Conservation (phyloP, 192 early-diverging fungal species). For the Backusella australiensis region DNA sequence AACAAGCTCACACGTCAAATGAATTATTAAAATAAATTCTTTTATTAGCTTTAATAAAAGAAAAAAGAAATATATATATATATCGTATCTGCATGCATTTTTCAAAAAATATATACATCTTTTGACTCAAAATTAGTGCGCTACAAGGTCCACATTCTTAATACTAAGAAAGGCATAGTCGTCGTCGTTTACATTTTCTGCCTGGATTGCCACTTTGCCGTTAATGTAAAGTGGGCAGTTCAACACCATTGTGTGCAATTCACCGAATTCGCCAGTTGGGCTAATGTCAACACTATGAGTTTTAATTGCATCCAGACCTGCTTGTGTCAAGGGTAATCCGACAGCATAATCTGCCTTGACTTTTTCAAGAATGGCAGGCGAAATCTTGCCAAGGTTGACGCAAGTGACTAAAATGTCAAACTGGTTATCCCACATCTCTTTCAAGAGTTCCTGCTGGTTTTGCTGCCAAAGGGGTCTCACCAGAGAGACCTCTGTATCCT, state of each 20-base stretch:
- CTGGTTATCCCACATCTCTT: slow-evolving; percentile 33
- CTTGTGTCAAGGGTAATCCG: slow-evolving; percentile 37
- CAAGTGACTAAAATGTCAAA: slow-evolving; percentile 32
- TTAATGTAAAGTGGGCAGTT: slow-evolving; percentile 48
- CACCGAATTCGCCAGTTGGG: slow-evolving; percentile 63
- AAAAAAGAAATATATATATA: neutral
- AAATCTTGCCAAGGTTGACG: slow-evolving; percentile 17
- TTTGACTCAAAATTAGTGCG: neutral
- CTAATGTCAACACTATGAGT: slow-evolving; percentile 42
- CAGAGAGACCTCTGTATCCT: slow-evolving; percentile 43
- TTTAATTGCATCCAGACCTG: slow-evolving; percentile 38
- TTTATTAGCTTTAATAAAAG: neutral
- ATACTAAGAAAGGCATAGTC: neutral
- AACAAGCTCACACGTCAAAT: too few species aligned
- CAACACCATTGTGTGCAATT: slow-evolving; percentile 70
- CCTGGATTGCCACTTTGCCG: neutral
- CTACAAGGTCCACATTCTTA: neutral
- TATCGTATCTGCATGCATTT: neutral
- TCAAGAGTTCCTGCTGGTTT: slow-evolving; percentile 41
- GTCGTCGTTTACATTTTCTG: neutral
- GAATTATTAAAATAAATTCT: neutral
- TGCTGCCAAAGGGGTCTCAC: slow-evolving; percentile 57
- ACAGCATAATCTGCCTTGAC: slow-evolving; percentile 34
- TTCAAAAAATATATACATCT: too few species aligned
- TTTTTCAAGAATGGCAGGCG: neutral